These are phyloP conservation scores for Cymbopogon flexuosus DNA, from an alignment of 202 grass and related monocot genomes.

Conservation along the genomic window DNA sequence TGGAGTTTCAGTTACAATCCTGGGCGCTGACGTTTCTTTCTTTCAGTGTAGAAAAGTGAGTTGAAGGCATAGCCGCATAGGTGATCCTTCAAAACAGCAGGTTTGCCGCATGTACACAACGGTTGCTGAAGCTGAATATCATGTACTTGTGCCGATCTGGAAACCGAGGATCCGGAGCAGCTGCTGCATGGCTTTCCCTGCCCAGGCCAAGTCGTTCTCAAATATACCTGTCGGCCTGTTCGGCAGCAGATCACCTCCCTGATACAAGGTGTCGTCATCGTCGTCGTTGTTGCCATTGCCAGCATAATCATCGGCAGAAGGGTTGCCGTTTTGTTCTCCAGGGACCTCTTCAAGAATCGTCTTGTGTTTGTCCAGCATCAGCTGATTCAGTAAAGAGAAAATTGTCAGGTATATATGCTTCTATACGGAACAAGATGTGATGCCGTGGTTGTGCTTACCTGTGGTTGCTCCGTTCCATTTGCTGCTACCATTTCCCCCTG, in stretches of 20 bases:
- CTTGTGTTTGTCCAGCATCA: neutral
- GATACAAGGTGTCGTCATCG: neutral
- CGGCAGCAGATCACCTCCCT: neutral
- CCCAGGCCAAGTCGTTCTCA: slow-evolving; percentile 48
- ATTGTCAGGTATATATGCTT: neutral
- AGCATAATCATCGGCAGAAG: neutral
- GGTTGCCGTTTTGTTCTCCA: neutral
- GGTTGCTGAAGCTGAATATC: neutral
- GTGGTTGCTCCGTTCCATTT: neutral
- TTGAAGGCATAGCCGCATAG: neutral
- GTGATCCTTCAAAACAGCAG: neutral
- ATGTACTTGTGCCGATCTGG: slow-evolving; percentile 35
- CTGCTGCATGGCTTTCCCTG: slow-evolving; percentile 32
- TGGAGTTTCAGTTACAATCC: neutral
- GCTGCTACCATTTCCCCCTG: neutral
- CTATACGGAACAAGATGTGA: neutral
- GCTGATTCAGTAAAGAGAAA: slow-evolving; percentile 15
- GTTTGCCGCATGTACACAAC: neutral
- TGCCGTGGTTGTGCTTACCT: slow-evolving; percentile 20
- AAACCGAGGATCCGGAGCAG: slow-evolving; percentile 40
- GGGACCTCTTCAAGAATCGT: neutral
- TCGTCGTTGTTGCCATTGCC: neutral
- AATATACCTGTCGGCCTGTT: slow-evolving; percentile 18
- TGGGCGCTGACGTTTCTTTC: neutral
- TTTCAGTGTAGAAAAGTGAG: neutral